A percentile compares a stretch with the other conserved stretches of the same genome.
These are phyloP conservation scores for Yamadazyma taylorii DNA, from an alignment of 1,139 yeast species.

Conservation along the genomic window DNA sequence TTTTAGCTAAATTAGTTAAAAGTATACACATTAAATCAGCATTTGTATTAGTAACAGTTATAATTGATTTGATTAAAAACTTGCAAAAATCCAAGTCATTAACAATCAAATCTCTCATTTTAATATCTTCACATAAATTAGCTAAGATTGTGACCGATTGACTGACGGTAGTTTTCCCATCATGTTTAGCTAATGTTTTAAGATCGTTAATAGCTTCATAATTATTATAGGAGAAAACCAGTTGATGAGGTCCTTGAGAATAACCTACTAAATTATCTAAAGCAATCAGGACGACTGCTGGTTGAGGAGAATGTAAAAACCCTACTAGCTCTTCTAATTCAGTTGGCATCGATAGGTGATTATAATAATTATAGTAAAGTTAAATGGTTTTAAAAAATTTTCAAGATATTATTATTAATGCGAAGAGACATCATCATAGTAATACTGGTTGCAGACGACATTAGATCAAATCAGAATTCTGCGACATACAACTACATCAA, in stretches of 20 bases:
- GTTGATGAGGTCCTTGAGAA: constrained; percentile 67
- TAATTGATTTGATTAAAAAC: constrained; percentile 53
- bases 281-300: constrained; percentile 83
- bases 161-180: constrained; percentile 55
- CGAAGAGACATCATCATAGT: constrained; percentile 3
- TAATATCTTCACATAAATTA: constrained; percentile 72
- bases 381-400: constrained; percentile 6
- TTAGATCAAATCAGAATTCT: no score
- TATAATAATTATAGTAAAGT: no score
- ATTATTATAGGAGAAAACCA: constrained; percentile 68
- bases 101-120: constrained; percentile 63
- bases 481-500: background rate
- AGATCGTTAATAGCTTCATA: constrained; percentile 75
- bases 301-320: constrained; percentile 81
- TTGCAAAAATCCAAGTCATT: constrained; percentile 62
- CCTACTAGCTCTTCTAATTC: constrained; percentile 71
- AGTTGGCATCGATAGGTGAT: no score
- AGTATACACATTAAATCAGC: constrained; percentile 85
- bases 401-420: constrained; percentile 1
- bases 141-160: constrained; percentile 80
- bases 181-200: constrained; percentile 53
- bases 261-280: constrained; percentile 81
- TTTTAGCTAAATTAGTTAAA: constrained; percentile 81
- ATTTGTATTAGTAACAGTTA: constrained; percentile 57
- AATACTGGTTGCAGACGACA: constrained; percentile 1